Conservation (phyloP, 1,284 basidiomycete genomes). For the Flammula alnicola region DNA sequence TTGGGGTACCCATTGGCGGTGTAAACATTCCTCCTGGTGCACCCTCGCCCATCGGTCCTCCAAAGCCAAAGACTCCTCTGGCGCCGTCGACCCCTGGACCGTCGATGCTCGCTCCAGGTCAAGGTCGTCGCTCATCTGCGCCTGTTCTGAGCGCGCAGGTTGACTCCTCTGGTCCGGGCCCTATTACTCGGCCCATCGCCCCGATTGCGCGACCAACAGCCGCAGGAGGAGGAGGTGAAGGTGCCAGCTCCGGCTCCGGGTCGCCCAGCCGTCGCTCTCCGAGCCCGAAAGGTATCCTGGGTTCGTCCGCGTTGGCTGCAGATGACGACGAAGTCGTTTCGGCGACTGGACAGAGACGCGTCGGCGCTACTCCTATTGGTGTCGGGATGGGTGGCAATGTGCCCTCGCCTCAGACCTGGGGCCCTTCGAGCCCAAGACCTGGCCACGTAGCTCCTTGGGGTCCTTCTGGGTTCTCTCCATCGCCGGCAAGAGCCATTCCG, state of each 20-base stretch:
- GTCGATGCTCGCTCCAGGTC: conserved; percentile 37
- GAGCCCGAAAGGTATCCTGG: conserved; percentile 69
- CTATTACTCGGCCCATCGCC: conserved; percentile 56
- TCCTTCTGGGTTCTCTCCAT: conserved; percentile 20
- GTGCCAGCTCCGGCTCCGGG: conserved; percentile 60
- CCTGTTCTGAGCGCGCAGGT: conserved; percentile 19
- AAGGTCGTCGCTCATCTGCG: conserved; percentile 37
- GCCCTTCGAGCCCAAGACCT: conserved; percentile 47
- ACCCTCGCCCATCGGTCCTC: conserved; percentile 65
- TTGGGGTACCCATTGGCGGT: conserved; percentile 22
- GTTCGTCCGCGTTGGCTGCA: conserved; percentile 74
- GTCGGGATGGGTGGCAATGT: conserved; percentile 33
- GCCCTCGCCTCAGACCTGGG: conserved; percentile 51
- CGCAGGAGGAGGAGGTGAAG: conserved; percentile 34
- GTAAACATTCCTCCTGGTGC: conserved; percentile 31
- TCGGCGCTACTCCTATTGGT: conserved; percentile 40
- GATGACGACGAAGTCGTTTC: conserved; percentile 80
- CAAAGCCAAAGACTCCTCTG: conserved; percentile 45
- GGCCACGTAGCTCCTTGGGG: conserved; percentile 24
- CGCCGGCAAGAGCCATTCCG: conserved; percentile 21
- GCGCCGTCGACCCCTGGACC: conserved; percentile 30
- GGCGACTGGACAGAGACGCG: conserved; percentile 46
- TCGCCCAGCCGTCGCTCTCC: conserved; percentile 69
- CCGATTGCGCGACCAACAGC: conserved; percentile 54
- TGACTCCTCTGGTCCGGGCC: conserved; percentile 46